phyloP scores from a whole-genome alignment of 768 basidiomycete genomes.

The Russula compacta region DNA sequence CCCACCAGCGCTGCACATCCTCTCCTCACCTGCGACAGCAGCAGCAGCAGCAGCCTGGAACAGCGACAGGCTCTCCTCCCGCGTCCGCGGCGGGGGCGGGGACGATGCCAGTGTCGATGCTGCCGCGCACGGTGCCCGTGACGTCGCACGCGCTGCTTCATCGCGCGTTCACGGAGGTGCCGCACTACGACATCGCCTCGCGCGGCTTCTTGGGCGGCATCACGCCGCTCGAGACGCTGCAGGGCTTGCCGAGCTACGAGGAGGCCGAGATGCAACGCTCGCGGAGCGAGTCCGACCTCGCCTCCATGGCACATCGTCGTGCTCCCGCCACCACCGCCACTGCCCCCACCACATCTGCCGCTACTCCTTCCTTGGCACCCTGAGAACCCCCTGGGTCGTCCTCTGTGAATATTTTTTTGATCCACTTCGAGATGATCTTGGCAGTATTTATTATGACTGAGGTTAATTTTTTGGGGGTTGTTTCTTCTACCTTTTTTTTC shows the following conservation, averaged over 20 bases:
- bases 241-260: conserved; percentile 81
- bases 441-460: background rate
- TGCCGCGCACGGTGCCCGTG: conserved; percentile 13
- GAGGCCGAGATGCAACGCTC: conserved; percentile 37
- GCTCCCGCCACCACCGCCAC: background rate
- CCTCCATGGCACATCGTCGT: conserved; percentile 3
- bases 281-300: conserved; percentile 20
- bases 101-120: background rate
- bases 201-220: conserved; percentile 85
- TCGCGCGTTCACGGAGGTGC: conserved; percentile 67
- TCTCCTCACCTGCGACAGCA: background rate
- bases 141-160: conserved; percentile 35
- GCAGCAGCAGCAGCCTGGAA: background rate
- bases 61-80: background rate
- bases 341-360: background rate
- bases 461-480: background rate
- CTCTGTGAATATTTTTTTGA: background rate
- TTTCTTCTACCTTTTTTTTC: background rate
- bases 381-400: background rate
- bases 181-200: conserved; percentile 77
- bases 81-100: background rate
- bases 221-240: conserved; percentile 69
- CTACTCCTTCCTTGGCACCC: background rate
- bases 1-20: background rate
- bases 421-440: background rate